phyloP scores from a whole-genome alignment of 2,329 filamentous ascomycete species.

The Colletotrichum sp. region DNA sequence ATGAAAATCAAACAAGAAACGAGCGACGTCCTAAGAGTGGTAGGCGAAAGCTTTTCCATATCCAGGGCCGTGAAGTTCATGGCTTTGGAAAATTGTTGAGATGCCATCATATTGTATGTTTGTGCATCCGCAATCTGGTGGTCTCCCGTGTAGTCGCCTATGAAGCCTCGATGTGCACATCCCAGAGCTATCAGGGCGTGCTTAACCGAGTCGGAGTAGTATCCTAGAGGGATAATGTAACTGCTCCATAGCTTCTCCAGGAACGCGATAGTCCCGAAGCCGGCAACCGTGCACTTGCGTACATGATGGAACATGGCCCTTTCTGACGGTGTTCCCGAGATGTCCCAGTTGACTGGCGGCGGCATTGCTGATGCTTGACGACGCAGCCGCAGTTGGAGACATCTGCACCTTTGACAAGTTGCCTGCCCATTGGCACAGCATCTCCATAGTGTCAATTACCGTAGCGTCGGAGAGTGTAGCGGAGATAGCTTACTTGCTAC shows the following conservation, averaged over 20 bases:
- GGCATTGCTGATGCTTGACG: not conserved
- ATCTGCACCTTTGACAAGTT: not conserved
- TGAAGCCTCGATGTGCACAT: not conserved
- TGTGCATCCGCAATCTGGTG: not conserved
- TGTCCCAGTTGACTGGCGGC: not conserved
- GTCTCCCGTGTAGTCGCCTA: not conserved
- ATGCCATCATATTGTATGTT: not conserved
- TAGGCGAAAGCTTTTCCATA: not conserved
- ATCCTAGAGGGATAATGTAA: conserved; percentile 2
- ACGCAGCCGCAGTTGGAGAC: not conserved
- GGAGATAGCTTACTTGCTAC: not conserved
- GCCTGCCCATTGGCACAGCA: not conserved
- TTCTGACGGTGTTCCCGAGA: not conserved
- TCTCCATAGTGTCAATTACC: not conserved
- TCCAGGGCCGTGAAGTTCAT: not conserved
- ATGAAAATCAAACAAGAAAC: conserved; percentile 27
- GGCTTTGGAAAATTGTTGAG: not conserved
- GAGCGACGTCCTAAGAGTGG: not conserved
- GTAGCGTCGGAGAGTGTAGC: not conserved
- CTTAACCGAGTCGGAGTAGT: not conserved
- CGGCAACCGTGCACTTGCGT: not conserved
- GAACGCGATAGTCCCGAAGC: not conserved
- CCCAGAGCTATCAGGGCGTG: not conserved
- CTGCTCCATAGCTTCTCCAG: not conserved
- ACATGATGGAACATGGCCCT: conserved; percentile 6